A percentile compares a stretch with the other conserved stretches of the same genome.
phyloP scores from a whole-genome alignment of 176 grass and related monocot species.

The Aegilops umbellulata region DNA sequence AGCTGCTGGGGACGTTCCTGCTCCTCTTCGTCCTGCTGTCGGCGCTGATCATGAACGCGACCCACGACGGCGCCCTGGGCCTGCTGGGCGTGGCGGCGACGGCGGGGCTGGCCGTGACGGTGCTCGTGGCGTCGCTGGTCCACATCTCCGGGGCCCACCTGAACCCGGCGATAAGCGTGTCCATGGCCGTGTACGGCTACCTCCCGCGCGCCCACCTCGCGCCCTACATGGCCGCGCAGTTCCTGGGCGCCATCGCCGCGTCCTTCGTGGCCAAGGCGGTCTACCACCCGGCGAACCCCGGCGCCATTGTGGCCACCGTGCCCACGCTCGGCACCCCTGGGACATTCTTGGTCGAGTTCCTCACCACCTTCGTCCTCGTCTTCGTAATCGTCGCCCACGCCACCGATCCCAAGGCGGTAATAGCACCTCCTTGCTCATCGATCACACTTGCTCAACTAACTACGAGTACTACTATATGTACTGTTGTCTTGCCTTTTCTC shows the following conservation, averaged over 20 bases:
- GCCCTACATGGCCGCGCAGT: constrained; percentile 41
- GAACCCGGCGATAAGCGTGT: constrained; percentile 56
- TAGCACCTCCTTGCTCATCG: not conserved
- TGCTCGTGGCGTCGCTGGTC: constrained; percentile 42
- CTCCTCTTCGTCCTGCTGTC: constrained; percentile 53
- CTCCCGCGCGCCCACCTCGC: constrained; percentile 44
- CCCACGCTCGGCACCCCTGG: constrained; percentile 13
- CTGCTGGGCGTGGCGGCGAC: constrained; percentile 28
- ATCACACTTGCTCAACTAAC: not conserved
- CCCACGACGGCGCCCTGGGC: constrained; percentile 28
- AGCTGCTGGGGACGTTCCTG: constrained; percentile 70
- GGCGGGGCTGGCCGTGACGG: constrained; percentile 27
- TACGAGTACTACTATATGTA: too few species aligned
- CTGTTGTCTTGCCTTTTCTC: not conserved
- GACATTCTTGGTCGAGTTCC: constrained; percentile 57
- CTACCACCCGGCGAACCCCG: constrained; percentile 25
- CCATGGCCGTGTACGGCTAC: constrained; percentile 45
- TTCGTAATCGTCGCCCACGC: constrained; percentile 54
- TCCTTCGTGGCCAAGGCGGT: constrained; percentile 50
- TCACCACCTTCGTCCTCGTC: constrained; percentile 59
- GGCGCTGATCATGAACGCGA: constrained; percentile 48
- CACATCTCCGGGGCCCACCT: constrained; percentile 61
- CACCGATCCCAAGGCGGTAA: constrained; percentile 35
- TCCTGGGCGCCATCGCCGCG: constrained; percentile 38
- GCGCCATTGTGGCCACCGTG: constrained; percentile 31